Conservation (phyloP, 768 basidiomycete species). For the Collybia nuda region DNA sequence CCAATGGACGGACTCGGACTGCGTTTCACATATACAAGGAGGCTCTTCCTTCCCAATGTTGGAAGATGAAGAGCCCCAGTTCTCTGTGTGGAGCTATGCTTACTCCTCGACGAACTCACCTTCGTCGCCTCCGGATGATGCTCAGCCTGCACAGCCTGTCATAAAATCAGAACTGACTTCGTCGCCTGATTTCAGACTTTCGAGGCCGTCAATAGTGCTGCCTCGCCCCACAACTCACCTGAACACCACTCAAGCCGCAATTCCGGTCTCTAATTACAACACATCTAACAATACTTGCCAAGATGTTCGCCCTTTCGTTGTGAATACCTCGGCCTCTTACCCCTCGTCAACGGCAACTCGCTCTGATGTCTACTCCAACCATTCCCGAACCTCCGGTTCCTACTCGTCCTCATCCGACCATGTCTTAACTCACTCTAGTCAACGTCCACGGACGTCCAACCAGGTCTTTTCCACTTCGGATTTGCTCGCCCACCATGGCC, state of each 20-base stretch:
- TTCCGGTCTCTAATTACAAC: conserved; percentile 43
- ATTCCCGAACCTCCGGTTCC: conserved; percentile 61
- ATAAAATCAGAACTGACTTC: conserved; percentile 48
- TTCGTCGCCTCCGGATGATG: not conserved
- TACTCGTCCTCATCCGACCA: conserved; percentile 43
- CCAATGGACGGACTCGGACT: not conserved
- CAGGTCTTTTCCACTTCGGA: conserved; percentile 69
- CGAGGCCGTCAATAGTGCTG: conserved; percentile 55
- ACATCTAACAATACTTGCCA: conserved; percentile 29
- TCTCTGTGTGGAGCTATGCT: conserved; percentile 7
- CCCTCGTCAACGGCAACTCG: conserved; percentile 37
- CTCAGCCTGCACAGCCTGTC: conserved; percentile 7
- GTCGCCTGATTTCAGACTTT: conserved; percentile 50
- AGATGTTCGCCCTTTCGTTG: conserved; percentile 46
- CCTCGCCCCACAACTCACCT: conserved; percentile 27
- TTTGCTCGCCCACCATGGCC: conserved; percentile 77
- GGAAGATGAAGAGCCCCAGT: conserved; percentile 5
- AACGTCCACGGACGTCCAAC: conserved; percentile 69
- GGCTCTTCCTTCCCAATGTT: conserved; percentile 1
- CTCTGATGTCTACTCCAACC: conserved; percentile 35
- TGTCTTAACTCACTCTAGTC: conserved; percentile 54
- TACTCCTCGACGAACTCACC: not conserved
- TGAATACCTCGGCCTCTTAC: conserved; percentile 50
- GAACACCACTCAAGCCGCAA: conserved; percentile 41
- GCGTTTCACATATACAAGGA: not conserved